Evolutionary conservation across 108 stramenopile genomes (phyloP).

Genomic region (Skeletonema menzelii): DNA sequence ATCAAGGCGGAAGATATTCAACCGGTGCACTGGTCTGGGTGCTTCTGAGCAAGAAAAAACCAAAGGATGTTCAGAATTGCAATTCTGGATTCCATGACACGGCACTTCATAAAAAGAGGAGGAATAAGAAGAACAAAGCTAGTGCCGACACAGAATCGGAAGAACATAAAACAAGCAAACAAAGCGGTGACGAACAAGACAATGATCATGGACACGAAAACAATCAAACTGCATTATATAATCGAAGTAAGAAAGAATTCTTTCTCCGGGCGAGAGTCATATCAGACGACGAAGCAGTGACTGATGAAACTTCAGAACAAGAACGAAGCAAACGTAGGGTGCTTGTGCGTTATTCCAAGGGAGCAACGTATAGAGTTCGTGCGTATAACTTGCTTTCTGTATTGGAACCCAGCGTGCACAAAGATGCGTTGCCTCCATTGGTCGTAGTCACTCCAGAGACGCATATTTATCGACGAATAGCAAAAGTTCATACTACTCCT

Average conservation of each 20-base stretch:
- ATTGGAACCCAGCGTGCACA: constrained; percentile 39
- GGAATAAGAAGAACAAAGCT: constrained; percentile 29
- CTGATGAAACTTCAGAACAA: constrained; percentile 4
- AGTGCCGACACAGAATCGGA: background rate
- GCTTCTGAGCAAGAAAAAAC: constrained; percentile 53
- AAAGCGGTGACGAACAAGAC: background rate
- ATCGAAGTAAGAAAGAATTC: constrained; percentile 35
- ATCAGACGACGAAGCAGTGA: constrained; percentile 32
- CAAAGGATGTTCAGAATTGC: constrained; percentile 6
- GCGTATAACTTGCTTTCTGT: constrained; percentile 59
- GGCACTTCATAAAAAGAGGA: constrained; percentile 31
- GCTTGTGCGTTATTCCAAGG: constrained; percentile 70
- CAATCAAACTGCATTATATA: background rate
- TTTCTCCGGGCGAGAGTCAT: constrained; percentile 54
- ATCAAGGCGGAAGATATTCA: constrained; percentile 12
- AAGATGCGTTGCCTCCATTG: constrained; percentile 18
- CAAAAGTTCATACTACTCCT: constrained; percentile 56
- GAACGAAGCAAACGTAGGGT: constrained; percentile 36
- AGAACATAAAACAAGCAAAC: background rate
- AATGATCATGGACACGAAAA: background rate
- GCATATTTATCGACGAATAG: constrained; percentile 62
- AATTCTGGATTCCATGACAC: background rate
- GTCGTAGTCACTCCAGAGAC: constrained; percentile 74
- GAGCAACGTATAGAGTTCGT: constrained; percentile 72
- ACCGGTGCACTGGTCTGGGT: constrained; percentile 62